Base-by-base conservation (phyloP, 148 eudicot species). In the Vaccinium myrtillus region DNA sequence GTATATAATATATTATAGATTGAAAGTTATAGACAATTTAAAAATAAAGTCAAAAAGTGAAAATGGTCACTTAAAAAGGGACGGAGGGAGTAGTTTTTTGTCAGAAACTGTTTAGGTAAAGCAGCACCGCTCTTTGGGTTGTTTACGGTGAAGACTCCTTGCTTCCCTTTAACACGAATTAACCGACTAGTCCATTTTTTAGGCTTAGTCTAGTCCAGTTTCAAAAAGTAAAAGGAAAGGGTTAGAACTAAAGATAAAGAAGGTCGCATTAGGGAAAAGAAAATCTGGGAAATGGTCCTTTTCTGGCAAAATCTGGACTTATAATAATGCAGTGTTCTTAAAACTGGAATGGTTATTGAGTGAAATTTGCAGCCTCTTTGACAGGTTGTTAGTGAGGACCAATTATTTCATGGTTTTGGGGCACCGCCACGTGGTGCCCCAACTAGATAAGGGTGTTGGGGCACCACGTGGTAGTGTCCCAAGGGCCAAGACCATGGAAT, bases 41-140 rank as follows among this genome's bases (percentile, higher is more conserved):
- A n/a, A n/a, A n/a, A n/a, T n/a, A n/a, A n/a, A n/a, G n/a, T n/a
- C n/a, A n/a, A n/a, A n/a, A n/a, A n/a, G n/a, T n/a, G n/a, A n/a
- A n/a, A n/a, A n/a, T n/a, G n/a, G n/a, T n/a, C n/a, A n/a, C n/a
- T n/a, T n/a, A n/a, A n/a, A n/a, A n/a, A n/a, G n/a, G n/a, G n/a
- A n/a, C n/a, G n/a, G n/a, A n/a, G n/a, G n/a, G n/a, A n/a, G 0
- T n/a, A 53, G 19, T 56, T 51, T 36, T 77, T 53, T 54, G 12
- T 54, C n/a, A 7, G 81, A 53, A 54, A 78, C 5, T 8, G 43
- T 27, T 54, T 53, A 19, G 21, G 21, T 14, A 27, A 30, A 16
- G 23, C n/a, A 51, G 81, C 65, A 54, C 81, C 23, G 5, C 81
- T 54, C 56, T 78, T 55, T 51, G 27, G 59, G 63, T 78, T 54